Conservation (phyloP, 345 rosid species). For the Durio zibethinus region DNA sequence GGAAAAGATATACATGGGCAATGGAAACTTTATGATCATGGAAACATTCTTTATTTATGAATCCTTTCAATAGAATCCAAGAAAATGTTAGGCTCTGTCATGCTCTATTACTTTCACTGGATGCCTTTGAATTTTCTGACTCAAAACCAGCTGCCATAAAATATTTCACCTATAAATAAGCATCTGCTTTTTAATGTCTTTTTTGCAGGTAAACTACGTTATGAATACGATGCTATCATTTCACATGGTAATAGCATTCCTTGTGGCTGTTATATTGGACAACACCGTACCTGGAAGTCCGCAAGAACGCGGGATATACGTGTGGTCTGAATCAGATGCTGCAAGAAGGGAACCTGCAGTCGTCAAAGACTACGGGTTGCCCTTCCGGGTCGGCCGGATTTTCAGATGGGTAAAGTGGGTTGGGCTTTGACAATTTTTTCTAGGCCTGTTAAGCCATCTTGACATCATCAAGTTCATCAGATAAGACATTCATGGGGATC, state of each 20-base stretch:
- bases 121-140: not conserved
- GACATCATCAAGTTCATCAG: constrained; percentile 10
- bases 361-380: constrained; percentile 80
- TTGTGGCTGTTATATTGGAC: constrained; percentile 81
- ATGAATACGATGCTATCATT: constrained; percentile 75
- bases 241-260: constrained; percentile 87
- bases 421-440: constrained; percentile 50
- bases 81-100: too few relatives aligned
- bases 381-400: too few relatives aligned
- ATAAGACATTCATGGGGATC: not conserved
- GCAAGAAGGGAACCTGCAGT: constrained; percentile 87
- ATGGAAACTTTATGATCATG: too few relatives aligned
- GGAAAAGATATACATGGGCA: too few relatives aligned
- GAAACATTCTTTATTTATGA: too few relatives aligned
- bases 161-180: not conserved
- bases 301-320: constrained; percentile 90
- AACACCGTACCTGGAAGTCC: constrained; percentile 91
- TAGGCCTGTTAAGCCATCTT: not conserved
- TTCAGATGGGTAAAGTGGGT: constrained; percentile 99
- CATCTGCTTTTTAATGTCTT: too few relatives aligned
- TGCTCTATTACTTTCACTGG: too few relatives aligned
- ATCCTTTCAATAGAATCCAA: too few relatives aligned
- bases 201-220: constrained; percentile 77
- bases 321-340: constrained; percentile 80
- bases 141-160: not conserved